Evolutionary conservation across 2,329 filamentous ascomycete species (phyloP), one percentile per base, ranked within the genome.

Genomic region (Cladosporium sp.): DNA sequence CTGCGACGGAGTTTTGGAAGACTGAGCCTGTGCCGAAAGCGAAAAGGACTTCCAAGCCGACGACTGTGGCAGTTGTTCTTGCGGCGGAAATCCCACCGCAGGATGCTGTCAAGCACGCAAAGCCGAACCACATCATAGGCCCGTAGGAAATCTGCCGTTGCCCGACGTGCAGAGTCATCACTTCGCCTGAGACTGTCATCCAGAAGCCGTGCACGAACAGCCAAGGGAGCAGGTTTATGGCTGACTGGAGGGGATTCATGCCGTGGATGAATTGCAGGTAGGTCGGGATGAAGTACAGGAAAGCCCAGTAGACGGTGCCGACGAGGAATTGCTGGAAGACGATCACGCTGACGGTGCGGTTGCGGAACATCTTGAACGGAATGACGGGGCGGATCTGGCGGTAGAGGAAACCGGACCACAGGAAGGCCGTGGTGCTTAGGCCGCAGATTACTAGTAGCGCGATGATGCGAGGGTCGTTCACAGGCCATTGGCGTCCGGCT

Each of bases 1-100:
- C 64, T 22, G 63, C 59, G 58, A 68, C 62, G 12, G 62, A 65
- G 55, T 66, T 67, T 20, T 66, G 64, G 59, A 67, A 68, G 9
- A 56, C 60, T 15, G 59, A 59, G 43, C 66, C 65, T 6, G 66
- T 64, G 17, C 64, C 65, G 4, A 66, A 20, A 1, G 63, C 66
- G 22, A 65, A 59, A 12, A 66, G 30, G 15, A 64, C 54, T 43
- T 52, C 60, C 14, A 66, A 36, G 2, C 62, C 40, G 14, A 60
- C 51, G 51, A 63, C 45, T 5, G 60, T 51, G 11, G 22, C 14
- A 15, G 36, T 37, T 11, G 19, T 28, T 28, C 34, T 36, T 22
- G 54, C 34, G 3, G 34, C 34, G 5, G 42, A 37, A 34, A 47
- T 37, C 7, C 54, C 54, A 9, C 34, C 30, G 15, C 54, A 49